Evolutionary conservation across 2,329 filamentous ascomycete species (phyloP).

Genomic region (Cercospora zeae-maydis): DNA sequence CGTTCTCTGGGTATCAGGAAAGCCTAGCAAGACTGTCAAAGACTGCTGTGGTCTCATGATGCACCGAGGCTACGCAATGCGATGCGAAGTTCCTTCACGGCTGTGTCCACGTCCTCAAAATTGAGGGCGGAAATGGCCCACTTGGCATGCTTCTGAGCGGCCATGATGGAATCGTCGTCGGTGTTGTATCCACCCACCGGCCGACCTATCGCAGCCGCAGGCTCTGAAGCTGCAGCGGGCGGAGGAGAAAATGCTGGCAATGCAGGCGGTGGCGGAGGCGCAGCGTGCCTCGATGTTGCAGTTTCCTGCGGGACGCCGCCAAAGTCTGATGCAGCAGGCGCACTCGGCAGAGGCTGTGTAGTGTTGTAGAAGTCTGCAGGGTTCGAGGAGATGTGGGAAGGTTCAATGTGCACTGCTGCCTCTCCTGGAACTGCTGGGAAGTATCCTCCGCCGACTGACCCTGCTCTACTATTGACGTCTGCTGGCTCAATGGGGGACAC

Average conservation of each 20-base stretch:
- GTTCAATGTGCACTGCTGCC: constrained; percentile 4
- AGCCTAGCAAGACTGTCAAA: not conserved
- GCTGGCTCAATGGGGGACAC: constrained; percentile 53
- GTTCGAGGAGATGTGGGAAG: constrained; percentile 7
- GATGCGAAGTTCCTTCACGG: constrained; percentile 74
- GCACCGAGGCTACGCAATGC: constrained; percentile 71
- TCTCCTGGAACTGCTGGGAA: constrained; percentile 53
- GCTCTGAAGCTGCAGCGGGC: constrained; percentile 22
- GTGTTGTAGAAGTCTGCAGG: constrained; percentile 27
- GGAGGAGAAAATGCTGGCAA: constrained; percentile 15
- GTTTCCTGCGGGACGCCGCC: constrained; percentile 9
- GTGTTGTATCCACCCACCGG: constrained; percentile 47
- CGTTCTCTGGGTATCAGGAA: not conserved
- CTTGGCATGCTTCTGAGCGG: constrained; percentile 91
- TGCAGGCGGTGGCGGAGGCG: constrained; percentile 11
- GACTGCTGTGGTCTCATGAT: not conserved
- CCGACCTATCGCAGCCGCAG: constrained; percentile 14
- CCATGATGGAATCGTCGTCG: constrained; percentile 68
- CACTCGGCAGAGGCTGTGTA: constrained; percentile 12
- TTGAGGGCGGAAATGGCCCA: constrained; percentile 96
- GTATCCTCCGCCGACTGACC: constrained; percentile 56
- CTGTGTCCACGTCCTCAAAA: constrained; percentile 91
- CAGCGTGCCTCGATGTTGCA: constrained; percentile 17
- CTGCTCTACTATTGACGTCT: constrained; percentile 36
- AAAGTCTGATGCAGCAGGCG: constrained; percentile 12